Base-by-base conservation (phyloP, 768 basidiomycete genomes). In the Asterophora lycoperdoides region DNA sequence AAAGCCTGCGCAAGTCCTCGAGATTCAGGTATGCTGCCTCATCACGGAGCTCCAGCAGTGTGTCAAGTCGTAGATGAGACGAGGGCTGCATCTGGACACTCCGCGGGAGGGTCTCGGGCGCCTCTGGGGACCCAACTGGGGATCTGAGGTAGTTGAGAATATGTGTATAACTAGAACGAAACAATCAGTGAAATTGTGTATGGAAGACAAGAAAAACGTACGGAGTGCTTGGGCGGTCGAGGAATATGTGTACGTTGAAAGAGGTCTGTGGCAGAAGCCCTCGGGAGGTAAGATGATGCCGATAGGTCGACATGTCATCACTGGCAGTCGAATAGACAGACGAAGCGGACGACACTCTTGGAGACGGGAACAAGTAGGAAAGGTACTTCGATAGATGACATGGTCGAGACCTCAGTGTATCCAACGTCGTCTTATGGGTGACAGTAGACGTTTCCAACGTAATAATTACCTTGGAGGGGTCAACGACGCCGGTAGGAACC, bases 171-270 rank as follows among this genome's bases (percentile, higher is more conserved):
- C 88, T 91, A 49, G 23, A 28, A 35, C 30, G 14, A 36, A 50
- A 4, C 23, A 33, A 26, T 45, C 19, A 42, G 52, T 34, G 42
- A 50, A 48, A 37, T 44, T 42, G 44, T 8, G 14, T 3, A 28
- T 14, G 34, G 29, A 18, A 5, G 10, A 30, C 7, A 15, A 46
- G n/a, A 10, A 37, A 29, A 8, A 77, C 88, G 73, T 66, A 90
- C 86, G 89, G 84, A 26, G 81, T 71, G 56, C 89, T 89, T 0
- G 89, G 77, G 19, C 89, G 74, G 60, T 93, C 89, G 18, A 93
- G 70, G 67, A 93, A 93, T 11, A 92, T 57, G 53, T 89, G 85
- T 30, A 90, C 64, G 37, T 65, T 71, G 32, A 68, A 67, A 5
- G 78, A 71, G 2, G 73, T 60, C 19, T 71, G 74, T 1, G 72